Conservation (phyloP, 805 yeast genomes). For the Pichia membranifaciens region DNA sequence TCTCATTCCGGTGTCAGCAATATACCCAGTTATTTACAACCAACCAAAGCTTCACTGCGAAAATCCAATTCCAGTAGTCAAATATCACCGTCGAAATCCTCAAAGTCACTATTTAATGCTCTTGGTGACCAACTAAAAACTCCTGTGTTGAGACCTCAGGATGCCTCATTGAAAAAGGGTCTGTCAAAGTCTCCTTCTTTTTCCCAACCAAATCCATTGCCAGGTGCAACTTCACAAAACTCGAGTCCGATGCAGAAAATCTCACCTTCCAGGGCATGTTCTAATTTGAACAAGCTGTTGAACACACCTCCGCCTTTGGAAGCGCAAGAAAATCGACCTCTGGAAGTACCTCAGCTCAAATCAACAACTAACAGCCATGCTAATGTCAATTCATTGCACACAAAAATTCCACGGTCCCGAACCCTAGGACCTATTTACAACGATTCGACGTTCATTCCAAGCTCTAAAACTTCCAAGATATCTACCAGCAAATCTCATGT, state of each 20-base stretch:
- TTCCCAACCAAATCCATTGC: constrained; percentile 6
- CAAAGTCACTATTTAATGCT: constrained; percentile 3
- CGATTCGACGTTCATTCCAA: neutral
- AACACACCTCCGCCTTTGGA: constrained; percentile 2
- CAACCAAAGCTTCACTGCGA: constrained; percentile 20
- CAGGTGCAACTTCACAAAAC: constrained; percentile 13
- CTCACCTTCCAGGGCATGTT: constrained; percentile 19
- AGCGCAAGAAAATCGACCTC: neutral
- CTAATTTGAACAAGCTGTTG: constrained; percentile 16
- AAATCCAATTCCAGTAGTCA: constrained; percentile 10
- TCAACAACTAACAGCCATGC: neutral
- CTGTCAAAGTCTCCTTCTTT: constrained; percentile 9
- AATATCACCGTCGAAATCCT: constrained; percentile 12
- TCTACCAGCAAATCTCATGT: neutral
- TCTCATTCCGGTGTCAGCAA: neutral
- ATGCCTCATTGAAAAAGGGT: neutral
- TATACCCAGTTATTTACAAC: constrained; percentile 20
- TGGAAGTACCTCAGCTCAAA: neutral
- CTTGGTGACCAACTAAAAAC: neutral
- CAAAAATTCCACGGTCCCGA: constrained; percentile 4
- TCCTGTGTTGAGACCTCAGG: constrained; percentile 4
- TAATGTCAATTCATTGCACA: neutral
- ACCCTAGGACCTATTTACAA: neutral
- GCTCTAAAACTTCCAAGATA: constrained; percentile 8
- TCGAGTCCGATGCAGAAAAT: constrained; percentile 9